phyloP scores from a whole-genome alignment of 768 basidiomycete species.

The Pholiota microspora region DNA sequence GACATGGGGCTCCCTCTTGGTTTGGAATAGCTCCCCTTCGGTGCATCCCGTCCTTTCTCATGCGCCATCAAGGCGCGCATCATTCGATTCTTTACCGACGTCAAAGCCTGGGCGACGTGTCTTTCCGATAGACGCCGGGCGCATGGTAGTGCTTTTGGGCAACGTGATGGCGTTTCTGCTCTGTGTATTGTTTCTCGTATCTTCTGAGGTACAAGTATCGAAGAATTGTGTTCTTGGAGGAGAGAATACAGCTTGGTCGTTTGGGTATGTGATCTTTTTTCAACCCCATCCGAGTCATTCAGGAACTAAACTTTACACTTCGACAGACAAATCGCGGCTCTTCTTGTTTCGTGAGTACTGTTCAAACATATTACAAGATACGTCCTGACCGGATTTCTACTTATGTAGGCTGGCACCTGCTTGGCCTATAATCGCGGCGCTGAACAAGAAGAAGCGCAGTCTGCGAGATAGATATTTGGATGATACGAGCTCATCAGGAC shows the following conservation, averaged over 20 bases:
- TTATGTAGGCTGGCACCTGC: conserved; percentile 13
- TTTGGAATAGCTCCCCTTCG: conserved; percentile 14
- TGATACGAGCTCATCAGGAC: neutral
- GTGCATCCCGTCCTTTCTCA: conserved; percentile 17
- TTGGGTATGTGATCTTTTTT: conserved; percentile 10
- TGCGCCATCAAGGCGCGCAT: conserved; percentile 4
- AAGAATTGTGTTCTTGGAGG: conserved; percentile 15
- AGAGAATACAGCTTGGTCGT: conserved; percentile 18
- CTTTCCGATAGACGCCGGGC: conserved; percentile 14
- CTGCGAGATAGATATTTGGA: neutral
- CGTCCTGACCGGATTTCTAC: neutral
- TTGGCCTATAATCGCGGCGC: conserved; percentile 14
- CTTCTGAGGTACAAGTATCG: conserved; percentile 15
- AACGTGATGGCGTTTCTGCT: conserved; percentile 13
- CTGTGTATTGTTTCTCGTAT: conserved; percentile 12
- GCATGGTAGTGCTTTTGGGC: conserved; percentile 8
- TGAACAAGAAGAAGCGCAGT: neutral
- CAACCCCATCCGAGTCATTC: no score
- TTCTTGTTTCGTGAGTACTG: conserved; percentile 15
- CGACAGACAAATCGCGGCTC: conserved; percentile 15
- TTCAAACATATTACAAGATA: neutral
- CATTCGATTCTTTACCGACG: neutral
- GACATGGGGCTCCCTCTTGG: conserved; percentile 15
- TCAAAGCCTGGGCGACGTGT: conserved; percentile 3
- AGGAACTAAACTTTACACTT: neutral